phyloP scores from a whole-genome alignment of 1,139 yeast genomes.

The Sugiyamaella neomexicana region DNA sequence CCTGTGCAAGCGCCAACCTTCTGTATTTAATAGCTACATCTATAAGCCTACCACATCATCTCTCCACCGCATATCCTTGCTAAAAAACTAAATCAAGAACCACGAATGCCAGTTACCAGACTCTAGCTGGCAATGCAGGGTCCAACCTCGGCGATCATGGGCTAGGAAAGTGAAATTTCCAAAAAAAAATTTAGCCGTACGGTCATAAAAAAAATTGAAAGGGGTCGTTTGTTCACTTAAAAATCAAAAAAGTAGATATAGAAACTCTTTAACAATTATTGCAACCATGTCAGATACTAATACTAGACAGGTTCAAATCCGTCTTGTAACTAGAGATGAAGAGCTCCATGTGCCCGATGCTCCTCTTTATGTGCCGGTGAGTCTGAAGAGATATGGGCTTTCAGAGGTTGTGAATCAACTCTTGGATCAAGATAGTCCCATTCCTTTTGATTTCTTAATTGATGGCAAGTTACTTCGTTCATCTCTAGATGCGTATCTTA shows the following conservation, averaged over 20 bases:
- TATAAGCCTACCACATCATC: too few species aligned
- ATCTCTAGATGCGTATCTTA: slow-evolving; percentile 76
- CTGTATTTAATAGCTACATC: too few species aligned
- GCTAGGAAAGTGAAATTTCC: slow-evolving; percentile 13
- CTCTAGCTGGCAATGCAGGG: slow-evolving; percentile 7
- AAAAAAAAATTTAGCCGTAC: slow-evolving; percentile 15
- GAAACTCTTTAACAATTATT: too few species aligned
- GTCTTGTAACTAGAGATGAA: slow-evolving; percentile 82
- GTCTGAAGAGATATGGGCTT: slow-evolving; percentile 84
- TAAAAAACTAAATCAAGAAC: too few species aligned
- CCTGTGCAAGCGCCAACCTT: too few species aligned
- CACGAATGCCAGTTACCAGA: too few species aligned
- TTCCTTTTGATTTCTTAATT: slow-evolving; percentile 90
- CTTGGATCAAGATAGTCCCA: slow-evolving; percentile 57
- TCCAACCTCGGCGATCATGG: not conserved
- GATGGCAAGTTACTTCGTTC: slow-evolving; percentile 62
- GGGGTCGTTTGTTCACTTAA: not conserved
- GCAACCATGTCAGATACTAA: slow-evolving; percentile 12
- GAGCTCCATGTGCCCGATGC: slow-evolving; percentile 78
- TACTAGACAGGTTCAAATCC: slow-evolving; percentile 61
- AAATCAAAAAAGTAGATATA: too few species aligned
- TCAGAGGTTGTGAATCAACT: slow-evolving; percentile 94
- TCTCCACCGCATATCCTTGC: too few species aligned
- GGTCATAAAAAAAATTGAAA: not conserved
- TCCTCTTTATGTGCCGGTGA: slow-evolving; percentile 78